Conservation (phyloP, 2,329 filamentous ascomycete genomes). For the Talaromyces funiculosus region DNA sequence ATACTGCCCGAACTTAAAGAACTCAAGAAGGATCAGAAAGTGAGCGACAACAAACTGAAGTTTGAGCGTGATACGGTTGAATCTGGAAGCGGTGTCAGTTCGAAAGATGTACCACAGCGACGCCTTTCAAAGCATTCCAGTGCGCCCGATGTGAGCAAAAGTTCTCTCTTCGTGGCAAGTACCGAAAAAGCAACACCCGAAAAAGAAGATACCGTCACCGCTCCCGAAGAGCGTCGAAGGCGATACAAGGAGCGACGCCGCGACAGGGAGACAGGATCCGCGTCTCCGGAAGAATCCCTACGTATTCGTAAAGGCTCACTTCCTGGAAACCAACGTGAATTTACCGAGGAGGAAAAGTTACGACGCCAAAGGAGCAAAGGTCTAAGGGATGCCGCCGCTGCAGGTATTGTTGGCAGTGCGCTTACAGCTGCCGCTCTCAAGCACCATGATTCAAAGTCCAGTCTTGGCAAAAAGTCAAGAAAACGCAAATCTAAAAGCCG, state of each 20-base stretch:
- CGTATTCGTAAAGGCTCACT: slow-evolving; percentile 42
- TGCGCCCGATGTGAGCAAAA: slow-evolving; percentile 56
- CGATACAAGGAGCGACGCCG: slow-evolving; percentile 50
- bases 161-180: slow-evolving; percentile 52
- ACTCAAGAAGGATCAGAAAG: slow-evolving; percentile 83
- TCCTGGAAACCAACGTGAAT: slow-evolving; percentile 31
- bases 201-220: slow-evolving; percentile 53
- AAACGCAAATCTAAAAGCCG: slow-evolving; percentile 46
- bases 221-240: slow-evolving; percentile 46
- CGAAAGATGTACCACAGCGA: slow-evolving; percentile 50
- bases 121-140: slow-evolving; percentile 57
- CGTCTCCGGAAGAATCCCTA: slow-evolving; percentile 42
- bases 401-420: slow-evolving; percentile 50
- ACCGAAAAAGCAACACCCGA: slow-evolving; percentile 49
- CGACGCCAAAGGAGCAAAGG: slow-evolving; percentile 52
- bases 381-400: slow-evolving; percentile 51
- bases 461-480: slow-evolving; percentile 40
- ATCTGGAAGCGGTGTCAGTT: slow-evolving; percentile 56
- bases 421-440: slow-evolving; percentile 58
- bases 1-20: slow-evolving; percentile 89
- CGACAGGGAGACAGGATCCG: slow-evolving; percentile 47
- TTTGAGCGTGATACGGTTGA: slow-evolving; percentile 59
- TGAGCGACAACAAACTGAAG: slow-evolving; percentile 63
- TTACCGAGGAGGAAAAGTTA: slow-evolving; percentile 48
- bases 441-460: slow-evolving; percentile 60